Conservation (phyloP, 129 eudicot species). For the Chrysanthemum seticuspe region DNA sequence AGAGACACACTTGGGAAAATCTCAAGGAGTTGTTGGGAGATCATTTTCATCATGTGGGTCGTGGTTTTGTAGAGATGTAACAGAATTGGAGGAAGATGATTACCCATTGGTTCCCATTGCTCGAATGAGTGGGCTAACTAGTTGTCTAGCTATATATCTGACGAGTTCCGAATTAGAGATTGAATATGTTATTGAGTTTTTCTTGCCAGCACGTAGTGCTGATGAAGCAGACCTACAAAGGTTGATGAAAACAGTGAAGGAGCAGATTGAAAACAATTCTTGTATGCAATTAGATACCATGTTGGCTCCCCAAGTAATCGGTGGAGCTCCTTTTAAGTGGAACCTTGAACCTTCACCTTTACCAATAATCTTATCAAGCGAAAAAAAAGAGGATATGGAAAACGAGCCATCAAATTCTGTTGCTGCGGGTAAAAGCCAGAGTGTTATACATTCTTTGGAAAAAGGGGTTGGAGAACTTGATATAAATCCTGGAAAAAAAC, state of each 20-base stretch:
- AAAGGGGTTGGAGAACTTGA: background rate
- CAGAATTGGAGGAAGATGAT: conserved; percentile 6
- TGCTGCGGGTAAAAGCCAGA: background rate
- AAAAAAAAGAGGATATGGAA: background rate
- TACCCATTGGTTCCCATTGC: conserved; percentile 16
- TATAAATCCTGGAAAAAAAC: background rate
- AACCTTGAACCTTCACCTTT: background rate
- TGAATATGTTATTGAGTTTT: conserved; percentile 21
- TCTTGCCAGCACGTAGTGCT: background rate
- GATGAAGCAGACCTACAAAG: background rate
- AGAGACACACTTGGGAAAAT: conserved; percentile 3
- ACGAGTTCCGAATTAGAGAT: background rate
- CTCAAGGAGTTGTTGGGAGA: conserved; percentile 18
- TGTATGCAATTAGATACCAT: conserved; percentile 7
- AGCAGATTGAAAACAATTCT: conserved; percentile 4
- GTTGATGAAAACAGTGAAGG: background rate
- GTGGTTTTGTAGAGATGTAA: conserved; percentile 14
- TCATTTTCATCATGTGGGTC: background rate
- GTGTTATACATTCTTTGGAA: background rate
- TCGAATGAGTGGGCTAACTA: background rate
- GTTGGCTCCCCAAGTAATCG: conserved; percentile 14
- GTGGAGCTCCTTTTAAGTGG: conserved; percentile 8
- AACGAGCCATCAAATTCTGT: conserved; percentile 1
- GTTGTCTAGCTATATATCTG: conserved; percentile 14
- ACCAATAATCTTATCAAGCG: background rate